A percentile compares a stretch with the other conserved stretches of the same genome.
phyloP scores from a whole-genome alignment of 1,284 basidiomycete species.

The Cutaneotrichosporon dermatis region DNA sequence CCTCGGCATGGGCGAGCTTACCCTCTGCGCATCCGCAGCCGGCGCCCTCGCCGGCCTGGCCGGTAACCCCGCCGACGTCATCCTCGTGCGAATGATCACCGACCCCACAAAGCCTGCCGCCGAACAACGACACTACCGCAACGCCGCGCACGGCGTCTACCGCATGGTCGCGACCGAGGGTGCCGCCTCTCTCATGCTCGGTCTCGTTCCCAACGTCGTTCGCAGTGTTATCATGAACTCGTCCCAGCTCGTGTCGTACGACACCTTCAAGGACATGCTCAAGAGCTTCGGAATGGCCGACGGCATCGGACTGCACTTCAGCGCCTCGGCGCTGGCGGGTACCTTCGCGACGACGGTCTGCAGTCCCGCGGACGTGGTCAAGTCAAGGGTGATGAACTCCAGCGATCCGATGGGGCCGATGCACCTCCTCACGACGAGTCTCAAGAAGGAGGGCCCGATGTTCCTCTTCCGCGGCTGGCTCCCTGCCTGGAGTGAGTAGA shows the following conservation, averaged over 20 bases:
- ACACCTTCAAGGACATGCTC: constrained; percentile 54
- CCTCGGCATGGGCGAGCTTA: constrained; percentile 39
- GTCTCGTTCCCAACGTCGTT: constrained; percentile 52
- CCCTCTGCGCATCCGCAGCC: constrained; percentile 38
- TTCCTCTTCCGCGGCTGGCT: constrained; percentile 58
- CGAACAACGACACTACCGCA: constrained; percentile 41
- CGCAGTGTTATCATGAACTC: constrained; percentile 55
- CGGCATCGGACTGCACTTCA: constrained; percentile 52
- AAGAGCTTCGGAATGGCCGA: constrained; percentile 48
- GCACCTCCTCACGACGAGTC: constrained; percentile 23
- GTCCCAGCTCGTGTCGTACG: constrained; percentile 53
- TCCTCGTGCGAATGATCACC: constrained; percentile 44
- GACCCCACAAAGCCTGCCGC: constrained; percentile 41
- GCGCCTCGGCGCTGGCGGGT: constrained; percentile 52
- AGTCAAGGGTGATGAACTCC: constrained; percentile 52
- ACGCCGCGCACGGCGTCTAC: constrained; percentile 51
- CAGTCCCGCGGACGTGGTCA: constrained; percentile 53
- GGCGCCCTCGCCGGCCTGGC: constrained; percentile 45
- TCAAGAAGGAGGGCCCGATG: constrained; percentile 44
- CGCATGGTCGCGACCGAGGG: constrained; percentile 53
- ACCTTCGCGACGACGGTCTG: constrained; percentile 55
- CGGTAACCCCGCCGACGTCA: constrained; percentile 42
- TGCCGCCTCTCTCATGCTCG: constrained; percentile 48
- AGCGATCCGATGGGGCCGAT: constrained; percentile 29
- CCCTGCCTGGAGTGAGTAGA: constrained; percentile 51